Evolutionary conservation across 345 rosid species (phyloP).

Genomic region (Raphanus raphanistrum): DNA sequence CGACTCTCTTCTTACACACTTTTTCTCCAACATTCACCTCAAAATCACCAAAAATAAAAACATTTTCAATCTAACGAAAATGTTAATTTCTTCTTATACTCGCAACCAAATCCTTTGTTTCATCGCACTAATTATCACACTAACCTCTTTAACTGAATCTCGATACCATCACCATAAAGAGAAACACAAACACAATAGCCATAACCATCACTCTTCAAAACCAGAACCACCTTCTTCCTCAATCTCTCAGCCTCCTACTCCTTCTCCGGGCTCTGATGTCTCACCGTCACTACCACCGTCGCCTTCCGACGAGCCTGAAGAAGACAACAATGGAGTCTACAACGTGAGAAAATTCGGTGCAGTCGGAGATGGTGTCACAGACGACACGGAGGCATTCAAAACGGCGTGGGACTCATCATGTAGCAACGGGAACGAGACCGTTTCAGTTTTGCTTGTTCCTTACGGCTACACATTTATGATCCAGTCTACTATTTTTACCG

Average conservation of each 20-base stretch:
- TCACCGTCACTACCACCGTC: slow-evolving; percentile 41
- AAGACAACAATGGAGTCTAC: slow-evolving; percentile 38
- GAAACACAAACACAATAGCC: slow-evolving; percentile 44
- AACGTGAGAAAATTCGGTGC: slow-evolving; percentile 75
- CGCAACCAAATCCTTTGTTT: slow-evolving; percentile 28
- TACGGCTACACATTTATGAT: slow-evolving; percentile 67
- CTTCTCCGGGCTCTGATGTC: slow-evolving; percentile 43
- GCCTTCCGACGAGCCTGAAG: slow-evolving; percentile 38
- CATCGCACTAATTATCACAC: slow-evolving; percentile 32
- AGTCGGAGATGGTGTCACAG: slow-evolving; percentile 65
- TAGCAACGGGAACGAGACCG: slow-evolving; percentile 31
- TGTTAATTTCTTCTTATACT: slow-evolving; percentile 37
- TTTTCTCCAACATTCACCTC: slow-evolving; percentile 27
- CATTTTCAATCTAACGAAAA: slow-evolving; percentile 22
- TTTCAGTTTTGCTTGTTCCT: slow-evolving; percentile 55
- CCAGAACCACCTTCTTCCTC: slow-evolving; percentile 35
- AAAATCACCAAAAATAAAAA: slow-evolving; percentile 13
- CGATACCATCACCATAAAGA: slow-evolving; percentile 51
- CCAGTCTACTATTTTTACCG: slow-evolving; percentile 86
- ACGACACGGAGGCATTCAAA: slow-evolving; percentile 84
- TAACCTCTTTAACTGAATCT: slow-evolving; percentile 45
- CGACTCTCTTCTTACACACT: slow-evolving; percentile 32
- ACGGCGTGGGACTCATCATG: slow-evolving; percentile 87
- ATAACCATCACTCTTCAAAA: slow-evolving; percentile 36
- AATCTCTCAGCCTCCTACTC: slow-evolving; percentile 39